These are phyloP conservation scores for Plasmodium gonderi DNA, from an alignment of 169 alveolate genomes.

Conservation along the genomic window DNA sequence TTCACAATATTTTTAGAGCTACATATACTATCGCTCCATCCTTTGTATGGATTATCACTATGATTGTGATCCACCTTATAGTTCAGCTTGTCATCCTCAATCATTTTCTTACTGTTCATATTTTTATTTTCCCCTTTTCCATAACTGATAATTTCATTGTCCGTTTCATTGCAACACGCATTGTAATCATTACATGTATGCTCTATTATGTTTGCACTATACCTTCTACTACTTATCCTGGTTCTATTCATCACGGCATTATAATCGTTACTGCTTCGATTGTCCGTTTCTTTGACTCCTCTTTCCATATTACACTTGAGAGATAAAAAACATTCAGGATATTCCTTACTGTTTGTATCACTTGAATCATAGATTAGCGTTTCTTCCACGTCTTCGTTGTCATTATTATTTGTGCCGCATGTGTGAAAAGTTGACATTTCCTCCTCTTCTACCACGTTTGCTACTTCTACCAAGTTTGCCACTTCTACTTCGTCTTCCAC, in stretches of 20 bases:
- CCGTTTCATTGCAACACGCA: background rate
- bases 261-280: background rate
- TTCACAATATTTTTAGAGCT: background rate
- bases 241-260: background rate
- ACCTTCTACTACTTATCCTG: background rate
- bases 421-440: background rate
- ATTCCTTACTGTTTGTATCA: background rate
- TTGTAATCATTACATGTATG: background rate
- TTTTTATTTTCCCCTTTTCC: background rate
- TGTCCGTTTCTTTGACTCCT: background rate
- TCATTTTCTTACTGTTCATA: background rate
- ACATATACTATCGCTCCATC: background rate
- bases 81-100: background rate
- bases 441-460: background rate
- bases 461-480: background rate
- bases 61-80: background rate
- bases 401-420: conserved; percentile 7
- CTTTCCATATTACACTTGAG: background rate
- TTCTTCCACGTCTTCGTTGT: background rate
- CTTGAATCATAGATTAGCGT: background rate
- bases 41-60: background rate
- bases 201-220: background rate
- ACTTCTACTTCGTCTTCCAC: background rate
- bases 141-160: background rate
- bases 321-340: background rate